Conservation (phyloP, 768 basidiomycete species). For the Tylopilus felleus region DNA sequence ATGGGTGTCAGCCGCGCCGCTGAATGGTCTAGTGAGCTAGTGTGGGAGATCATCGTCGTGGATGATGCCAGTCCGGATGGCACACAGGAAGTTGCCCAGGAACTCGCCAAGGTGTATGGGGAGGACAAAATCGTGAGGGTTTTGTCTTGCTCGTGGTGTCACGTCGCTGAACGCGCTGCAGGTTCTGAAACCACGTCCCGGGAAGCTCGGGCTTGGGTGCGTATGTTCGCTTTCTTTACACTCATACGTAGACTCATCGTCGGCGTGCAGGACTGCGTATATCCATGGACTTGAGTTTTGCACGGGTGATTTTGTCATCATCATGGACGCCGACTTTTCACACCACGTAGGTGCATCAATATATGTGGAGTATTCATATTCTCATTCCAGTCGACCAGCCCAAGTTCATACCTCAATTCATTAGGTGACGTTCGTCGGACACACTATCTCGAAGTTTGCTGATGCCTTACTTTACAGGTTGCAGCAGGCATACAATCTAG, state of each 20-base stretch:
- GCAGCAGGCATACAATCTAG: constrained; percentile 82
- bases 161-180: constrained; percentile 28
- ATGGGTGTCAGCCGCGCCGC: constrained; percentile 3
- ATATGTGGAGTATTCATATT: not conserved
- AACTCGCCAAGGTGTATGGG: constrained; percentile 77
- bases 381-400: constrained; percentile 49
- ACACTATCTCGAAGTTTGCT: not conserved
- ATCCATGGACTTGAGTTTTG: constrained; percentile 89
- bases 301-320: constrained; percentile 90
- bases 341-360: constrained; percentile 67
- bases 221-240: constrained; percentile 14
- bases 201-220: constrained; percentile 88
- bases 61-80: constrained; percentile 94
- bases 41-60: constrained; percentile 88
- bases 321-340: constrained; percentile 97
- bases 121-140: constrained; percentile 73
- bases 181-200: constrained; percentile 83
- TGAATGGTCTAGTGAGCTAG: constrained; percentile 50
- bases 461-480: constrained; percentile 41
- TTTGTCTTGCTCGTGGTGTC: not conserved
- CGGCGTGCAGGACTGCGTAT: constrained; percentile 71
- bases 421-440: constrained; percentile 47
- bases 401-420: constrained; percentile 93
- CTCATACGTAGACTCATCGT: not conserved
- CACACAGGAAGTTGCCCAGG: constrained; percentile 81